A percentile compares a stretch with the other conserved stretches of the same genome.
phyloP scores from a whole-genome alignment of 805 yeast genomes.

The Lipomyces chichibuensis region DNA sequence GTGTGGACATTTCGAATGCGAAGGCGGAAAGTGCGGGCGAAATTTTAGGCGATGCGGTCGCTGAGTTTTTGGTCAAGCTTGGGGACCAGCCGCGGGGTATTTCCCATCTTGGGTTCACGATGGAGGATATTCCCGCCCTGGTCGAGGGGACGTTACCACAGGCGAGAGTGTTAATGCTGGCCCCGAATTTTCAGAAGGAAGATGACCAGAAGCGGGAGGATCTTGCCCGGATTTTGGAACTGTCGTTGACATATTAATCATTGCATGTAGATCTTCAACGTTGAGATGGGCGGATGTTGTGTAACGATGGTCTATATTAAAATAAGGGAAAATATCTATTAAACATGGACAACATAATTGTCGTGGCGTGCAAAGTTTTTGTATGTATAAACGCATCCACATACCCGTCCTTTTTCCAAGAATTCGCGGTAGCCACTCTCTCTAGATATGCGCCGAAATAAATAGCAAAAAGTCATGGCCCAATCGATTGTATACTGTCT shows the following conservation, averaged over 20 bases:
- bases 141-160: slow-evolving; percentile 49
- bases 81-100: slow-evolving; percentile 48
- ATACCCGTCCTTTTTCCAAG: neutral
- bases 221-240: slow-evolving; percentile 39
- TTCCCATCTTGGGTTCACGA: slow-evolving; percentile 43
- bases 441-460: neutral
- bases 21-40: slow-evolving; percentile 47
- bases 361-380: neutral
- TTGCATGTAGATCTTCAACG: neutral
- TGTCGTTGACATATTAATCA: slow-evolving; percentile 37
- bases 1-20: slow-evolving; percentile 45
- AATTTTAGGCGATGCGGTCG: slow-evolving; percentile 45
- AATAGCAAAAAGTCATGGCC: neutral
- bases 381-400: neutral
- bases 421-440: neutral
- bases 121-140: slow-evolving; percentile 44
- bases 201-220: slow-evolving; percentile 41
- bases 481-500: neutral
- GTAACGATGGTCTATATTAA: no score
- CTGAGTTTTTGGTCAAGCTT: slow-evolving; percentile 43
- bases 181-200: slow-evolving; percentile 43
- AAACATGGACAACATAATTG: neutral
- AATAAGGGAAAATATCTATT: neutral
- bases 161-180: slow-evolving; percentile 46
- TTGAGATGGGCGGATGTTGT: no score